Evolutionary conservation across 768 basidiomycete species (phyloP).

Genomic region (Boletus sp.): DNA sequence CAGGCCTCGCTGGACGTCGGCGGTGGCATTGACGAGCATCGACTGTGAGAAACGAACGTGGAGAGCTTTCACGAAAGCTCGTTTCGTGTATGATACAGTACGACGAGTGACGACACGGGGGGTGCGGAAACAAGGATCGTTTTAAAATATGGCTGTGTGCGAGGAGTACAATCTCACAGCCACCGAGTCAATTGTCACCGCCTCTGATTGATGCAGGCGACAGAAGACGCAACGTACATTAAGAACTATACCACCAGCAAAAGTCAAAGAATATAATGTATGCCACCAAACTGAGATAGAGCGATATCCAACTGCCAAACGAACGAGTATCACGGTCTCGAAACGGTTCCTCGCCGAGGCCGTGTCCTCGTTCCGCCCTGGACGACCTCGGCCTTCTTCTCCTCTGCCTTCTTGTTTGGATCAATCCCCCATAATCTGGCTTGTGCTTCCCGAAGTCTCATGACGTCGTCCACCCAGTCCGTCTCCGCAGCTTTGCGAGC

Average conservation of each 20-base stretch:
- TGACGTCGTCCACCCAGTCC: slow-evolving; percentile 70
- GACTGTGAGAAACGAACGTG: slow-evolving; percentile 25
- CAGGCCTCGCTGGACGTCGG: slow-evolving; percentile 68
- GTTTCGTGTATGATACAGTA: slow-evolving; percentile 9
- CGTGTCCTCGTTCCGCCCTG: slow-evolving; percentile 32
- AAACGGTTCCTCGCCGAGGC: slow-evolving; percentile 20
- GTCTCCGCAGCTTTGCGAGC: slow-evolving; percentile 45
- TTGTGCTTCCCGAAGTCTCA: slow-evolving; percentile 36
- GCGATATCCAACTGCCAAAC: neutral
- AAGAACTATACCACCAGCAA: neutral
- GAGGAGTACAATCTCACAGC: neutral
- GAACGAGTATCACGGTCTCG: slow-evolving; percentile 13
- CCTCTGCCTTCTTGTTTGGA: slow-evolving; percentile 26
- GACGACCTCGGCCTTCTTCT: slow-evolving; percentile 19
- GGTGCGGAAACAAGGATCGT: neutral
- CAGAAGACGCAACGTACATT: slow-evolving; percentile 4
- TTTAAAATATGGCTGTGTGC: neutral
- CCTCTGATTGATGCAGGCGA: slow-evolving; percentile 3
- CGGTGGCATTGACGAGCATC: slow-evolving; percentile 61
- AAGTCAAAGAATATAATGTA: neutral
- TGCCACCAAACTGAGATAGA: slow-evolving; percentile 6
- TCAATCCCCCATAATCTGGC: slow-evolving; percentile 38
- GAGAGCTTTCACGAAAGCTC: slow-evolving; percentile 16
- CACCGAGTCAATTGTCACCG: neutral
- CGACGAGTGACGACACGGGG: neutral